A percentile compares a stretch with the other conserved stretches of the same genome.
Evolutionary conservation across 257 asterid species (phyloP).

Genomic region (Avicennia marina): DNA sequence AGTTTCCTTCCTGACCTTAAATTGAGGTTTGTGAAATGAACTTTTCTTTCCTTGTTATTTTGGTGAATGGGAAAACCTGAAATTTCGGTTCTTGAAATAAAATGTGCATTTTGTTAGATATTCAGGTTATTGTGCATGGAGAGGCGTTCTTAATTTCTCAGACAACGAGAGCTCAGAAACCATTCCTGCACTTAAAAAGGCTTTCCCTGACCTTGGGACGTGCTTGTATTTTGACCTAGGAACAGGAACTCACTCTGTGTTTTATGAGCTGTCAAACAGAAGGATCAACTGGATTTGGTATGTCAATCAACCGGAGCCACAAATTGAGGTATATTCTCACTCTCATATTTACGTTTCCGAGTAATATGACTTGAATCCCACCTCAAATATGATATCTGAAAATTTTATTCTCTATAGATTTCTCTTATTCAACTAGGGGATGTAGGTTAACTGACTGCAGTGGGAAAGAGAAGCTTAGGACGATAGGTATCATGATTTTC

Average conservation of each 20-base stretch:
- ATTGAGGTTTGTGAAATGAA: conserved; percentile 47
- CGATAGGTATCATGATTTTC: too few species aligned
- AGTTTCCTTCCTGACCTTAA: conserved; percentile 55
- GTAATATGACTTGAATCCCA: too few species aligned
- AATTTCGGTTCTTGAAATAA: conserved; percentile 12
- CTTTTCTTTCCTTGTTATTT: neutral
- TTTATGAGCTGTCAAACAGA: conserved; percentile 62
- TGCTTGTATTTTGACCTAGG: conserved; percentile 74
- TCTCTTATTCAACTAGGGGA: too few species aligned
- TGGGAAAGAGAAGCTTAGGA: too few species aligned
- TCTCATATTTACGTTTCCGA: neutral
- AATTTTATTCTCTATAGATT: too few species aligned
- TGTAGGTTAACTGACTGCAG: too few species aligned
- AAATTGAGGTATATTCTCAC: conserved; percentile 44
- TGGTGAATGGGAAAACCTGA: neutral
- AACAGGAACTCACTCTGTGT: conserved; percentile 46
- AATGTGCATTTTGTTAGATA: conserved; percentile 39
- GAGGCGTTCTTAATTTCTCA: conserved; percentile 77
- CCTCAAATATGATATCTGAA: too few species aligned
- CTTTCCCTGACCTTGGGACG: conserved; percentile 73
- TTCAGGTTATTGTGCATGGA: conserved; percentile 96
- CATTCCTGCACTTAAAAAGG: conserved; percentile 47
- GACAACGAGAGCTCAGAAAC: conserved; percentile 48
- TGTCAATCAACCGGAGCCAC: conserved; percentile 76
- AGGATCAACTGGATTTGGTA: conserved; percentile 96